phyloP scores from a whole-genome alignment of 805 yeast species.

The Kuraishia borneana region DNA sequence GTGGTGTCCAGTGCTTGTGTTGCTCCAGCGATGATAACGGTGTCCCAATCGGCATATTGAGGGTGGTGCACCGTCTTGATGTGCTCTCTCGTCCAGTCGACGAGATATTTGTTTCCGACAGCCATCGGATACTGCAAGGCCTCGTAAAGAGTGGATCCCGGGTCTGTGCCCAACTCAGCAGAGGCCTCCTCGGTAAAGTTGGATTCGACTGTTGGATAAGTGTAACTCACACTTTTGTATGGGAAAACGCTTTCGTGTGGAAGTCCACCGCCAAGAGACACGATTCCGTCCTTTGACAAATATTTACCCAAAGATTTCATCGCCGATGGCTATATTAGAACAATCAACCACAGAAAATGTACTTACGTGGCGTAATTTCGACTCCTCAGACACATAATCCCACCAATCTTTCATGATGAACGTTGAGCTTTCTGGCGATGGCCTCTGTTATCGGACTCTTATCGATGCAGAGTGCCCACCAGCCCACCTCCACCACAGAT shows the following conservation, averaged over 20 bases:
- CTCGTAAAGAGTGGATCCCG: conserved; percentile 24
- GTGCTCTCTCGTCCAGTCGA: conserved; percentile 29
- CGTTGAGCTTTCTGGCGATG: background rate
- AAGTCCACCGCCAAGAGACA: conserved; percentile 46
- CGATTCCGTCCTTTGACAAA: conserved; percentile 16
- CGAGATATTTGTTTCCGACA: conserved; percentile 33
- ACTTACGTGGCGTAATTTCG: background rate
- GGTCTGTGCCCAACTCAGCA: conserved; percentile 13
- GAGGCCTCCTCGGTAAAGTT: conserved; percentile 29
- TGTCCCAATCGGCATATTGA: conserved; percentile 55
- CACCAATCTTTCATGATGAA: background rate
- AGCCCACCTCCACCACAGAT: too few species aligned
- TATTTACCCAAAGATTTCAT: background rate
- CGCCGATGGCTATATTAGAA: background rate
- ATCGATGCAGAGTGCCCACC: background rate
- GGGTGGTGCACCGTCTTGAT: conserved; percentile 29
- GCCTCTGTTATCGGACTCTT: background rate
- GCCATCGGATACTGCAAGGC: conserved; percentile 41
- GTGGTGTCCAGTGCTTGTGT: conserved; percentile 86
- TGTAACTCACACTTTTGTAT: conserved; percentile 18
- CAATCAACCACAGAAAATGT: background rate
- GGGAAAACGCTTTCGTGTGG: conserved; percentile 46
- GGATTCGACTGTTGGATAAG: conserved; percentile 27
- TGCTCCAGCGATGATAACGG: conserved; percentile 67
- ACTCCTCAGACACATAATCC: conserved; percentile 1